These are phyloP conservation scores for Eucalyptus curtisii DNA, from an alignment of 345 rosid species.

Conservation along the genomic window DNA sequence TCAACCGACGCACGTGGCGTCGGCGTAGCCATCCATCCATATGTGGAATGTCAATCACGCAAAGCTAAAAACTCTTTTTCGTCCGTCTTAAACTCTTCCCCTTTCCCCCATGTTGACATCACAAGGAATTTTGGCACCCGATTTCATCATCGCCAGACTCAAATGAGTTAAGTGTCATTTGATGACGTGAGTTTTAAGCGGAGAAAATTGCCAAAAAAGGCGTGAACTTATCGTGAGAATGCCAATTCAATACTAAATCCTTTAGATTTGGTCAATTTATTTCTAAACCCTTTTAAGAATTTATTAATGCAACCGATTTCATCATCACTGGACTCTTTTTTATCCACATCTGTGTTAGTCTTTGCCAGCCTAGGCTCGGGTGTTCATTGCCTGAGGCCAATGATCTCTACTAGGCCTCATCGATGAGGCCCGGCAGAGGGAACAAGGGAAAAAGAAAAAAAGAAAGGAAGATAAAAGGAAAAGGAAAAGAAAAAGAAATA, in stretches of 20 bases:
- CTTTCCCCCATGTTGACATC: neutral
- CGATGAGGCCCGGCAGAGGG: accelerated
- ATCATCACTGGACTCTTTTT: too few relatives aligned
- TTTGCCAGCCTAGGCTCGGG: too few relatives aligned
- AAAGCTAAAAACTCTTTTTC: neutral
- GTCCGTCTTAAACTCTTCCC: neutral
- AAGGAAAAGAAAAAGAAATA: accelerated
- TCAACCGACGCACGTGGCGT: neutral
- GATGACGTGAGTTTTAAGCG: neutral
- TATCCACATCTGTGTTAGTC: accelerated
- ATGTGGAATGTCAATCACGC: neutral
- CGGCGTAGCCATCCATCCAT: neutral
- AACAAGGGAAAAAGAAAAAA: neutral
- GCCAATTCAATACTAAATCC: accelerated
- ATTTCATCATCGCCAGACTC: neutral
- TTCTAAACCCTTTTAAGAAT: neutral
- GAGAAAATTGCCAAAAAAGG: neutral
- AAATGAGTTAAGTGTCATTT: neutral
- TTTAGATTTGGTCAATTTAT: neutral
- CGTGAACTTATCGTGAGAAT: accelerated
- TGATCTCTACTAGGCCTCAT: too few relatives aligned
- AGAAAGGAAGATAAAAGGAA: neutral
- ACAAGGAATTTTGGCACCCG: neutral
- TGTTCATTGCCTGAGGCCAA: too few relatives aligned
- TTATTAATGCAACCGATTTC: too few relatives aligned